Evolutionary conservation across 192 early-diverging fungal species (phyloP), one percentile per base, ranked within the genome.

Genomic region (Polychytrium aggregatum): DNA sequence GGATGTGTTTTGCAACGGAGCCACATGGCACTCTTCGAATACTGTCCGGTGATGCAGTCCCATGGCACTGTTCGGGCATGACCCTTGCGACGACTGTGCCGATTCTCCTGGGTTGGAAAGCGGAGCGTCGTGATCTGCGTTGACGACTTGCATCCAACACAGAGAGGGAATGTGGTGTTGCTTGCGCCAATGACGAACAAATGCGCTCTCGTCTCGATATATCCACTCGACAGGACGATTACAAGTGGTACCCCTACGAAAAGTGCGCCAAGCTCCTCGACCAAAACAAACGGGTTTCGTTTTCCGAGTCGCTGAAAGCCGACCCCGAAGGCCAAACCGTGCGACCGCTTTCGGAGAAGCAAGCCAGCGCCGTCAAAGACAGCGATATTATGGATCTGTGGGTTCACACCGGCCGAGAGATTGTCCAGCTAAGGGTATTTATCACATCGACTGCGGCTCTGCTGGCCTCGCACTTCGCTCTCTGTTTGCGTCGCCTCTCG

Each of bases 231-330:
- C 37, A 68, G 68, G 44, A 50, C 34, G 55, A 64, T 0, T 68
- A 68, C 46, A 45, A 36, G 22, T 78, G 67, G 66, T 50, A 60
- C 4, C 55, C 59, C 4, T 27, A 52, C 1, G 59, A 79, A 9
- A 38, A 61, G 20, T 83, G 76, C 31, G 22, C 59, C 7, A 56
- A 64, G 17, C 45, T 81, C 13, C 55, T 83, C 9, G 72, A 83
- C 7, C 56, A 59, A 1, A 34, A 74, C 37, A 59, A 63, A n/a
- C 76, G 76, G 26, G 76, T 65, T 7, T 28, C 57, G 2, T 74
- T 82, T 3, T 53, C 56, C 24, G 9, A 28, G 9, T 28, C 31
- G 22, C 35, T 31, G 7, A 37, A 38, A 8, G 24, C 16, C 0
- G 20, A 11, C 14, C 42, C 36, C 20, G 41, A 8, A 17, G 38